phyloP scores from a whole-genome alignment of 2,329 filamentous ascomycete genomes.

The Colletotrichum liaoningense region DNA sequence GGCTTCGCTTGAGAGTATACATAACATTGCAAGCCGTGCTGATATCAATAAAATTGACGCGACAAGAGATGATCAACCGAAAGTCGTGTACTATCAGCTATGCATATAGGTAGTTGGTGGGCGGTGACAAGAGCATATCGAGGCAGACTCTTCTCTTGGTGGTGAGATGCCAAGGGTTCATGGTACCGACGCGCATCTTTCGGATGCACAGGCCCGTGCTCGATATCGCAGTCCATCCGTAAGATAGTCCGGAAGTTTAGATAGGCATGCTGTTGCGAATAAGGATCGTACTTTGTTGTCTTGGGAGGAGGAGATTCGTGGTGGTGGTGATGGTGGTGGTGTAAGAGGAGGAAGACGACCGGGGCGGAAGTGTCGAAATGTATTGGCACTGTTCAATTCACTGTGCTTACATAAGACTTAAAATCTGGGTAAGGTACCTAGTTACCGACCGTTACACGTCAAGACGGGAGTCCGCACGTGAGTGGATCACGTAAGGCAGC shows the following conservation, averaged over 20 bases:
- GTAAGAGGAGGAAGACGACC: neutral
- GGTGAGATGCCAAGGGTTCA: neutral
- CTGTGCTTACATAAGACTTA: constrained; percentile 19
- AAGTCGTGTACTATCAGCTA: neutral
- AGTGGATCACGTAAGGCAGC: neutral
- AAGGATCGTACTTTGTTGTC: neutral
- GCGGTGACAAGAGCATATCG: neutral
- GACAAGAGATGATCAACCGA: neutral
- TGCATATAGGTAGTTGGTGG: neutral
- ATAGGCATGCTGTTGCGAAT: neutral
- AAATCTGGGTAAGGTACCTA: no score
- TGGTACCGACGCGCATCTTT: no score
- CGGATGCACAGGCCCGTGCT: no score
- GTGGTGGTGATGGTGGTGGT: neutral
- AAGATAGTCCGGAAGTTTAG: no score
- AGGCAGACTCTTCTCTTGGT: neutral
- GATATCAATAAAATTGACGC: neutral
- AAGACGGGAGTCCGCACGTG: neutral
- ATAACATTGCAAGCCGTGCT: neutral
- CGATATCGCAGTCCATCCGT: no score
- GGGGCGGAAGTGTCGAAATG: neutral
- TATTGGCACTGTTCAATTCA: neutral
- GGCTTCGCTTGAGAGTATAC: neutral
- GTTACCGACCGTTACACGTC: no score
- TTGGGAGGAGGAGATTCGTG: neutral